Evolutionary conservation across 2,329 filamentous ascomycete genomes (phyloP), one percentile per base, ranked within the genome.

Genomic region (Curvularia sp.): DNA sequence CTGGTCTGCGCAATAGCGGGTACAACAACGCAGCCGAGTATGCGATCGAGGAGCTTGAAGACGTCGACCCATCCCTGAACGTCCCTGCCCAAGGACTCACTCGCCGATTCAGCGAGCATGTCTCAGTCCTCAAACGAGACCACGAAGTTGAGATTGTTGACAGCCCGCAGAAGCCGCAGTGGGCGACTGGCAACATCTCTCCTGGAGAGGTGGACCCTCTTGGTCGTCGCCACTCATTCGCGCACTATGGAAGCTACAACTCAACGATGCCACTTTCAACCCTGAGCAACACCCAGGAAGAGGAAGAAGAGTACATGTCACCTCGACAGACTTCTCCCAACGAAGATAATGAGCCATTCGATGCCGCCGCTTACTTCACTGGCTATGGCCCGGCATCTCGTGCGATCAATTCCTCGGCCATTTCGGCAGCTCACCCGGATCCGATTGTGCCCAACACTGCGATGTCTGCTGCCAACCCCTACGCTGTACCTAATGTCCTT

Each of bases 211-310:
- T 60, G 25, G 72, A 74, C 38, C 60, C 63, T 12, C 89, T 93
- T 69, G 92, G 90, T 68, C 85, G 91, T 58, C 87, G 91, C 27
- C 91, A 94, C 75, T 94, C 91, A 1, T 92, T 95, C 71, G 91
- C 81, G 13, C 79, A 75, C 36, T 72, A 73, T 32, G 63, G 65
- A 25, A 70, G 64, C 43, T 70, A 76, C 42, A 66, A 64, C 12
- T 60, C 64, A 8, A 63, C 62, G 1, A 68, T 74, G 59, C 64
- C 67, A 3, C 48, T 66, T 2, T 60, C 68, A 0, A 71, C 69
- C 5, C 57, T 76, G 42, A 63, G 64, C 48, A 70, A 76, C 58
- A 76, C 72, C 0, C 66, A 72, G 43, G 72, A 74, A 51, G 71
- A 73, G 34, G 70, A 74, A 12, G 72, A 73, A 52, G 68, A 65